Evolutionary conservation across 2,329 filamentous ascomycete genomes (phyloP), one percentile per base, ranked within the genome.

Genomic region (Endothia cerciana): DNA sequence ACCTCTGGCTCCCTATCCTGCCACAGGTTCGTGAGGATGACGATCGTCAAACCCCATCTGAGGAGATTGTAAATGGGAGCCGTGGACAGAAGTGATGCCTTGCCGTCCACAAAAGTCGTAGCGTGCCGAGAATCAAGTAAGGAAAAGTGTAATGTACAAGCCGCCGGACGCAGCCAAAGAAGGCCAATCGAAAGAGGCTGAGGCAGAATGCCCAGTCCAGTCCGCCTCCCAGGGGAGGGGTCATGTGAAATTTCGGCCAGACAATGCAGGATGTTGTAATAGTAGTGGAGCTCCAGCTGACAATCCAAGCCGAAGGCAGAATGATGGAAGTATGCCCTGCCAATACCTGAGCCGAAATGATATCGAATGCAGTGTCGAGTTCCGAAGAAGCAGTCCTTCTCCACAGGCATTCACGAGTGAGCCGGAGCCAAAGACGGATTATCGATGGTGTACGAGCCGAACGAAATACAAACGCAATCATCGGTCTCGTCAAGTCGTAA

Each of bases 271-370:
- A 53, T 40, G 45, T 61, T 45, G 22, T 40, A 19, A 30, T 51
- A 15, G 30, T 47, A 51, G 59, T 33, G 36, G n/a, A 41, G 33
- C 59, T n/a, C 40, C 45, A 61, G 45, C 45, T 25, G 59, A 28
- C 59, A 41, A 28, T 13, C 45, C 33, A 51, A 61, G 45, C 45
- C 59, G 45, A 28, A 40, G 33, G 33, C 33, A 51, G 45, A 43
- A 61, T 17, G 30, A 15, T 22, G 5, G 33, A 8, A 61, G 13
- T 51, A 25, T 40, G 43, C 47, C 36, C 45, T 45, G 22, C 43
- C 8, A 25, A 7, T 40, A 11, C 28, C 43, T 30, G 45, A 51
- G 45, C 45, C 33, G 33, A 28, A 11, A 36, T n/a, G n/a, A 41
- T 7, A 40, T 33, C 59, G 45, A 40, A 40, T 36, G 43, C 30